Base-by-base conservation (phyloP, 495 filamentous ascomycete genomes). In the Trichocladium uniseriatum region DNA sequence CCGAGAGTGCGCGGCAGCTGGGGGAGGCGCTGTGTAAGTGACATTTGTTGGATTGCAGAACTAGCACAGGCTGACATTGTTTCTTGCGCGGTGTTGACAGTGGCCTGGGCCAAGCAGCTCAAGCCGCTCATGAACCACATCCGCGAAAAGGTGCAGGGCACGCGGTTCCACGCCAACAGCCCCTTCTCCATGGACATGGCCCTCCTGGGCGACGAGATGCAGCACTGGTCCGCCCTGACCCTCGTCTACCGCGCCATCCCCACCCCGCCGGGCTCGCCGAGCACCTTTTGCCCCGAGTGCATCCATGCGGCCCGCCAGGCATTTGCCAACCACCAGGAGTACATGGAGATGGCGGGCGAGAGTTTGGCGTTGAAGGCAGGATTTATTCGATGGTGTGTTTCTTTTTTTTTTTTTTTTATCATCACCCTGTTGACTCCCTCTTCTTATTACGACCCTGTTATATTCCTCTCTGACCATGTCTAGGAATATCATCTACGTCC, bases 221-320 rank as follows among this genome's bases (percentile, higher is more conserved):
- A 68, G 32, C 71, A 79, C 34, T 64, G 75, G 21, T 65, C 76
- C 2, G 68, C 77, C 4, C 55, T 81, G 52, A 73, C 77, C 1
- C 62, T 86, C 37, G 76, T 81, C 19, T 81, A 85, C 59, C 75
- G 81, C 45, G 81, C 81, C 16, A 74, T 82, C 22, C 79, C 79
- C 0, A 70, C 67, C 6, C 62, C 63, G 0, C 48, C 60, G 0
- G 74, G 68, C 0, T 58, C 68, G 1, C 58, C 63, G 4, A 68
- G 67, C 29, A 76, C 73, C 0, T 81, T 84, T 52, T 71, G 72
- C 41, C 59, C 66, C 1, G 79, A 80, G 51, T 86, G 82, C 43
- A 72, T 85, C 34, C 69, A 80, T 18, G 69, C 72, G 36, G 80
- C 82, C 11, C 64, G 82, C 15, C 60, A 63, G 13, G 73, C 80